These are phyloP conservation scores for Dichomitus squalens DNA, from an alignment of 1,284 basidiomycete species.

Conservation along the genomic window DNA sequence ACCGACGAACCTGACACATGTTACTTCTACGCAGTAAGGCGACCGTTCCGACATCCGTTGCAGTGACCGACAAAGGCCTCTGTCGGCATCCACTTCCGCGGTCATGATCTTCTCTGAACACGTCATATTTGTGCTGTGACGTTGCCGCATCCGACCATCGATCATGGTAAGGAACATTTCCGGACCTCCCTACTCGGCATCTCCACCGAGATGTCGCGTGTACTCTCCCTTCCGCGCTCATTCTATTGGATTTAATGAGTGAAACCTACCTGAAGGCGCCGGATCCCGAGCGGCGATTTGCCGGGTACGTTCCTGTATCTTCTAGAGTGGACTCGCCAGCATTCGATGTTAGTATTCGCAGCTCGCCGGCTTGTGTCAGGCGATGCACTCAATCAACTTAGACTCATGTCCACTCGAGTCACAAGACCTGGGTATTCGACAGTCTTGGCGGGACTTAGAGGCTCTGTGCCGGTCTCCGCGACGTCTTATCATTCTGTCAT, in stretches of 20 bases:
- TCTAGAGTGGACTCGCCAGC: slow-evolving; percentile 1
- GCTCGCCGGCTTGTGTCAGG: slow-evolving; percentile 12
- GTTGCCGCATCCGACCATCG: slow-evolving; percentile 10
- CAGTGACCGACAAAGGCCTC: neutral
- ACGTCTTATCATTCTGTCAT: slow-evolving; percentile 21
- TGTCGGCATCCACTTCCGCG: slow-evolving; percentile 5
- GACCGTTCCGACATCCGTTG: slow-evolving; percentile 19
- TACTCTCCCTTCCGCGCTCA: neutral
- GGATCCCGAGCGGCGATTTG: slow-evolving; percentile 10
- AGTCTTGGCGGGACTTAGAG: slow-evolving; percentile 13
- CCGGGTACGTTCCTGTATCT: slow-evolving; percentile 13
- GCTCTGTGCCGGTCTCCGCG: slow-evolving; percentile 16
- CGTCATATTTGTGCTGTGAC: slow-evolving; percentile 6
- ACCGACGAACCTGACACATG: neutral
- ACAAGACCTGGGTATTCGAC: slow-evolving; percentile 16
- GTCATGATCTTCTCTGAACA: slow-evolving; percentile 15
- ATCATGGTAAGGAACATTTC: slow-evolving; percentile 13
- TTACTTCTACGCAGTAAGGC: neutral
- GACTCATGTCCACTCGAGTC: slow-evolving; percentile 7
- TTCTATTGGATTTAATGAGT: neutral
- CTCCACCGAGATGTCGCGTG: slow-evolving; percentile 1
- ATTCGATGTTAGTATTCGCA: neutral
- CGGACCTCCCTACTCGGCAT: slow-evolving; percentile 6
- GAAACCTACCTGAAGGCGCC: neutral
- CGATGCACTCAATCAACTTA: slow-evolving; percentile 13